Evolutionary conservation across 179 eudicot genomes (phyloP).

Genomic region (Heliamphora pulchella): DNA sequence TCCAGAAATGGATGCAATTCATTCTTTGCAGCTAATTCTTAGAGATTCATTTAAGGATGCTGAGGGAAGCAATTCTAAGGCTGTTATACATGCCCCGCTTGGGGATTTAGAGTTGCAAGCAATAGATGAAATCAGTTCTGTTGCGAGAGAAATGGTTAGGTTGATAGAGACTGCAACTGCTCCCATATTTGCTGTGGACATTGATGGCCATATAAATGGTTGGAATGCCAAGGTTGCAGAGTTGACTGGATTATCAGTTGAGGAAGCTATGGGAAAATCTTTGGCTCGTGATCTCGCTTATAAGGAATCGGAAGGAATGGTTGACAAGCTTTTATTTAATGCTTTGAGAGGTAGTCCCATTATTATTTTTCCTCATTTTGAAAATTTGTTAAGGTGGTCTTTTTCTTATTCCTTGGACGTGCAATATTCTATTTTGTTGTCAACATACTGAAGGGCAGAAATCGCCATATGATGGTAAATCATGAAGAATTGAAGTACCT

Average conservation of each 20-base stretch:
- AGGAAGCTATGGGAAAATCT: constrained; percentile 89
- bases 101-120: constrained; percentile 57
- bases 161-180: constrained; percentile 94
- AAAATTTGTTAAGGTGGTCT: not conserved
- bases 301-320: constrained; percentile 60
- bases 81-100: constrained; percentile 40
- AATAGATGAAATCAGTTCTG: constrained; percentile 67
- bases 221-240: constrained; percentile 94
- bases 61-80: constrained; percentile 46
- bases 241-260: constrained; percentile 72
- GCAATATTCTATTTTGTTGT: not conserved
- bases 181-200: constrained; percentile 85
- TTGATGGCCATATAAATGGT: constrained; percentile 68
- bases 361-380: not conserved
- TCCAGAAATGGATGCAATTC: constrained; percentile 96
- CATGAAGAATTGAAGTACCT: not conserved
- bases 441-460: not conserved
- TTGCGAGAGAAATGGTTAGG: constrained; percentile 89
- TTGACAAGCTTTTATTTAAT: constrained; percentile 52
- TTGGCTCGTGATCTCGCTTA: constrained; percentile 65
- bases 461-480: not conserved
- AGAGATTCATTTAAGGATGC: constrained; percentile 63
- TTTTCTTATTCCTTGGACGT: not conserved
- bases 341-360: constrained; percentile 64
- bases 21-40: constrained; percentile 87